A percentile compares a stretch with the other conserved stretches of the same genome.
Conservation (phyloP, 2,329 filamentous ascomycete genomes). For the Macrophomina tecta region DNA sequence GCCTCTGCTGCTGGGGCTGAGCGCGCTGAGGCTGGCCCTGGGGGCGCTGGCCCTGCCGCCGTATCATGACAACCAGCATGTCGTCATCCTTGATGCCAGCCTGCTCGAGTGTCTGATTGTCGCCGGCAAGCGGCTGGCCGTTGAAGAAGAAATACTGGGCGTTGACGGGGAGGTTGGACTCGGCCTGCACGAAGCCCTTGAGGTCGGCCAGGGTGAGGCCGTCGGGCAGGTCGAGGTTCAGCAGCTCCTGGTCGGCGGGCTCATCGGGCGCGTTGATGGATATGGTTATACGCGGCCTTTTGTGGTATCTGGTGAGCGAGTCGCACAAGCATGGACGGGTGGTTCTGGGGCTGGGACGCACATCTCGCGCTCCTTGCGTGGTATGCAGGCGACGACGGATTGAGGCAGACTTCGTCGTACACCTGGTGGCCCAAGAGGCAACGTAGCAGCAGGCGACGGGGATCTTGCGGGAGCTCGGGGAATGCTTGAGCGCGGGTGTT, state of each 20-base stretch:
- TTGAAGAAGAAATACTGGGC: constrained; percentile 91
- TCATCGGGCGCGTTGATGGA: constrained; percentile 78
- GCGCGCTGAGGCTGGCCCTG: not conserved
- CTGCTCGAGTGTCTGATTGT: constrained; percentile 80
- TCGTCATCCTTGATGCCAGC: constrained; percentile 85
- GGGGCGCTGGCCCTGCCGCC: constrained; percentile 34
- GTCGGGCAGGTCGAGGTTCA: constrained; percentile 80
- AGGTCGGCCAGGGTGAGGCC: constrained; percentile 85
- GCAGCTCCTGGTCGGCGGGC: constrained; percentile 71
- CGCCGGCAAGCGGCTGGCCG: constrained; percentile 78
- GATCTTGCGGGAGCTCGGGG: constrained; percentile 17
- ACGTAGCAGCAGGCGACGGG: constrained; percentile 21
- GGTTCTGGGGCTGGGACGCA: constrained; percentile 39
- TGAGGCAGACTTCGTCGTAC: constrained; percentile 32
- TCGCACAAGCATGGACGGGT: constrained; percentile 38
- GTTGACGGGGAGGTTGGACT: constrained; percentile 73
- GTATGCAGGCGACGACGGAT: constrained; percentile 43
- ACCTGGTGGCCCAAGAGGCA: constrained; percentile 10
- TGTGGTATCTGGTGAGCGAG: constrained; percentile 29
- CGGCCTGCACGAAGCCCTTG: constrained; percentile 86
- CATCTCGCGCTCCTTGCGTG: constrained; percentile 44
- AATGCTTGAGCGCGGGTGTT: constrained; percentile 26
- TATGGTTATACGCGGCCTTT: constrained; percentile 82
- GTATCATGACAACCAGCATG: constrained; percentile 86
- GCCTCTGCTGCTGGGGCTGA: constrained; percentile 17